Base-by-base conservation (phyloP, 805 yeast species). In the Wickerhamomyces mucosus region DNA sequence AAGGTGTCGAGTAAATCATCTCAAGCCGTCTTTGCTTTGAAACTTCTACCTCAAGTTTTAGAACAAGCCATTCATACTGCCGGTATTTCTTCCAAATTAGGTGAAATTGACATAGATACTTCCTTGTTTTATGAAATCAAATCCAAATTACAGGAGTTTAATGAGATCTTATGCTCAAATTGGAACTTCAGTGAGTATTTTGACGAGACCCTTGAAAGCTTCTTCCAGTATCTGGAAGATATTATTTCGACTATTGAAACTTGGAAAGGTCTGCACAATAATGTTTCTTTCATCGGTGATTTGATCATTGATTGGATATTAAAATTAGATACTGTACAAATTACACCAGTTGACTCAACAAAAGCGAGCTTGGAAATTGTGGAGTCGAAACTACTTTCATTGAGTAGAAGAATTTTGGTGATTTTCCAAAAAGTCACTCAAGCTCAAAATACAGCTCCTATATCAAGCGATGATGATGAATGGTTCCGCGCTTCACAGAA, bases 401-500 rank as follows among this genome's bases (percentile, higher is more conserved):
- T 81, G 4, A 63, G 76, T 4, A 70, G 70, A 13, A 65, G 78
- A 3, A 65, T 84, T 14, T 55, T 86, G 33, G 61, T 88, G 19
- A 67, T 78, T 1, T 67, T 81, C 42, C 96, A 88, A 54, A 69
- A 71, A 38, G 54, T 69, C 15, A 33, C 45, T 14, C 33, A 41
- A 31, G 8, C 28, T 12, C 22, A 35, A 15, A 19, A 27, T 13
- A 30, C 29, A 1, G 52, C 40, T 3, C 31, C 42, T 2, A 43
- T 72, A 3, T 40, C 53, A 2, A 69, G 59, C 15, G 78, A 66
- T 2, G 75, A 67, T 17, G 88, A 81, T 36, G 61, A 64, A n/a
- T 88, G 95, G 95, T 62, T 84, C 20, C 51, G 61, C 4, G 34
- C 45, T 1, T 41, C 75, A 2, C 77, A 77, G 35, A 65, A 59